Conservation (phyloP, 1,284 basidiomycete species). For the Cerrena zonata region DNA sequence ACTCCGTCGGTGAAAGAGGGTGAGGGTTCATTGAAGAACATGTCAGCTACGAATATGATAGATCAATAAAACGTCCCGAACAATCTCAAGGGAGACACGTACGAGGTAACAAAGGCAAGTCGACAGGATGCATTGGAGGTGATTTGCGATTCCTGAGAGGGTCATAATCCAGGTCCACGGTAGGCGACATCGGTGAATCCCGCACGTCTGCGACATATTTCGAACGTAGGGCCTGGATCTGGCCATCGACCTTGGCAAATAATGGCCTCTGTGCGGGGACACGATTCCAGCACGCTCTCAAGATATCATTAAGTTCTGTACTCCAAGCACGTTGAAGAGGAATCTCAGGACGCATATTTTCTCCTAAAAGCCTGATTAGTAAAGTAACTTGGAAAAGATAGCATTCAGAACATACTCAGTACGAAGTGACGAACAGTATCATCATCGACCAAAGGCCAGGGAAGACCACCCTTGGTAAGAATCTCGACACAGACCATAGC, state of each 20-base stretch:
- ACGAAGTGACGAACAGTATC: conserved; percentile 54
- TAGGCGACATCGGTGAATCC: conserved; percentile 20
- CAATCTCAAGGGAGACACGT: conserved; percentile 9
- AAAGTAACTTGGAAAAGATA: conserved; percentile 1
- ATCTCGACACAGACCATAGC: conserved; percentile 69
- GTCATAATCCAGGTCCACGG: conserved; percentile 15
- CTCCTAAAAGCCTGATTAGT: conserved; percentile 32
- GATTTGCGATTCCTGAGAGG: conserved; percentile 19
- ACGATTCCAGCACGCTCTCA: conserved; percentile 46
- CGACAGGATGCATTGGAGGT: conserved; percentile 35
- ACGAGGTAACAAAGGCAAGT: conserved; percentile 27
- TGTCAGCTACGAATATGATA: conserved; percentile 8
- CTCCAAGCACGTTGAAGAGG: conserved; percentile 32
- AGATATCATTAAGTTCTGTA: conserved; percentile 31
- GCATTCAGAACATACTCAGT: conserved; percentile 39
- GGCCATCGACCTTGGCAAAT: conserved; percentile 41
- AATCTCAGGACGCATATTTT: conserved; percentile 49
- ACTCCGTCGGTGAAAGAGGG: conserved; percentile 1
- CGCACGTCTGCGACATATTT: conserved; percentile 25
- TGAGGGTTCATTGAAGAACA: background rate
- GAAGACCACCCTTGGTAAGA: conserved; percentile 54
- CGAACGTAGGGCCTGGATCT: conserved; percentile 34
- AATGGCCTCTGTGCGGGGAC: conserved; percentile 40
- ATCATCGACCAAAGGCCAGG: conserved; percentile 59
- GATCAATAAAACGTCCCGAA: background rate